Evolutionary conservation across 1,284 basidiomycete species (phyloP), one percentile per base, ranked within the genome.

Genomic region (Cutaneotrichosporon sp.): DNA sequence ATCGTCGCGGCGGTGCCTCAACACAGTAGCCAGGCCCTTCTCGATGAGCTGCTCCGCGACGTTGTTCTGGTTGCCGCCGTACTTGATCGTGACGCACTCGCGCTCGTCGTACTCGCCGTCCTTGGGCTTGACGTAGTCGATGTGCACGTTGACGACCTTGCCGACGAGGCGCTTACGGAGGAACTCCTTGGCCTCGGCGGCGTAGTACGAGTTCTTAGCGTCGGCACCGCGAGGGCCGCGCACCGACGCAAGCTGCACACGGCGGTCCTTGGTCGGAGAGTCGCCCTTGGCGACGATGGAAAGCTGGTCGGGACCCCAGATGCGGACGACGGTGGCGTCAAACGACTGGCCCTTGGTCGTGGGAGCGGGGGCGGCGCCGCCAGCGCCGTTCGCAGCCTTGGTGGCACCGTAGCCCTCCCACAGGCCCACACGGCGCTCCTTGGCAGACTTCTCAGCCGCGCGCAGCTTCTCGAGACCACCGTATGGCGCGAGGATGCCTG

Each of bases 91-190:
- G 1, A 88, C 91, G 72, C 91, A 93, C 78, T 95, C 91, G 55
- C 92, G 87, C 78, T 94, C 92, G 58, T 95, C 95, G 69, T 87
- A 97, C 61, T 95, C 92, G 55, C 93, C 94, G 69, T 97, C 95
- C 59, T 86, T 85, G n/a, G 93, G 92, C 65, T 92, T 89, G 68
- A 94, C 79, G 71, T 95, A 97, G 80, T 97, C 94, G 57, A 95
- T 82, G 22, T 84, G 85, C 31, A 94, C 82, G 84, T 82, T 89
- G 59, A 97, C 91, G 64, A 86, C 84, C 81, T 95, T 97, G 54
- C 94, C 94, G 64, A 97, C 93, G 18, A 97, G 82, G 67, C 87
- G 89, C 80, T 92, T 95, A 57, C 94, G 87, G 54, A 97, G 80
- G 80, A 94, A 93, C 77, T 87, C 95, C 66, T 89, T 87, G 11